Evolutionary conservation across 495 filamentous ascomycete genomes (phyloP).

Genomic region (Aspergillus sclerotiicarbonarius): DNA sequence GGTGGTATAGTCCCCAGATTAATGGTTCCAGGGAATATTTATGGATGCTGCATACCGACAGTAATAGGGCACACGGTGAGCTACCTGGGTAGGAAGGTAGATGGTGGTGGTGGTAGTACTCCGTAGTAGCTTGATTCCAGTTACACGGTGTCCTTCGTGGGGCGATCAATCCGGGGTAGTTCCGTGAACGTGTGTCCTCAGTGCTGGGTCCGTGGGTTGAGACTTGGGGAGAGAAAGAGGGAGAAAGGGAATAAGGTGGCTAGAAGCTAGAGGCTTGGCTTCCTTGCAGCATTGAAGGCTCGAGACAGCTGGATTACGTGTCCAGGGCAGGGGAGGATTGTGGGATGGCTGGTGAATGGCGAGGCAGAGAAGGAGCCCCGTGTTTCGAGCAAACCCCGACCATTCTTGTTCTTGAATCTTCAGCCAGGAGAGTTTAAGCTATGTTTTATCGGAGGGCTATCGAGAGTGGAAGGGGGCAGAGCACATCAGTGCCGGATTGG

Average conservation of each 20-base stretch:
- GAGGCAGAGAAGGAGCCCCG: neutral
- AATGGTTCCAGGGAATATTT: too few species aligned
- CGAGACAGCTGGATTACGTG: neutral
- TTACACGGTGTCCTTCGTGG: neutral
- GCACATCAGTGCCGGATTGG: neutral
- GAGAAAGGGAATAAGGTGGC: neutral
- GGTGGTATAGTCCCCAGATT: neutral
- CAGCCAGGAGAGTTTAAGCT: constrained; percentile 1
- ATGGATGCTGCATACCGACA: neutral
- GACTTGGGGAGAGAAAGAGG: neutral
- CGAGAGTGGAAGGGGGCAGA: neutral
- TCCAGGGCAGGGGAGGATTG: neutral
- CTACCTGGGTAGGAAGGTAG: too few species aligned
- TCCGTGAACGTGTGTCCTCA: neutral
- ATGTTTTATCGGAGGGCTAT: neutral
- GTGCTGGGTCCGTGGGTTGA: too few species aligned
- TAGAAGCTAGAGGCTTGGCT: neutral
- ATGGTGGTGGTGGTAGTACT: too few species aligned
- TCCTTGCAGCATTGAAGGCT: neutral
- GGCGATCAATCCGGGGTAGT: neutral
- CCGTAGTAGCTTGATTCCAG: neutral
- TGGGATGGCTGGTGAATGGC: neutral
- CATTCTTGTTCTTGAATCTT: neutral
- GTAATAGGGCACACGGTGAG: neutral
- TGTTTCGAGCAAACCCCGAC: neutral